Percentiles rank a stretch among this genome's conserved stretches.
phyloP scores from a whole-genome alignment of 2,329 filamentous ascomycete species.

The Fusarium bactridioides region DNA sequence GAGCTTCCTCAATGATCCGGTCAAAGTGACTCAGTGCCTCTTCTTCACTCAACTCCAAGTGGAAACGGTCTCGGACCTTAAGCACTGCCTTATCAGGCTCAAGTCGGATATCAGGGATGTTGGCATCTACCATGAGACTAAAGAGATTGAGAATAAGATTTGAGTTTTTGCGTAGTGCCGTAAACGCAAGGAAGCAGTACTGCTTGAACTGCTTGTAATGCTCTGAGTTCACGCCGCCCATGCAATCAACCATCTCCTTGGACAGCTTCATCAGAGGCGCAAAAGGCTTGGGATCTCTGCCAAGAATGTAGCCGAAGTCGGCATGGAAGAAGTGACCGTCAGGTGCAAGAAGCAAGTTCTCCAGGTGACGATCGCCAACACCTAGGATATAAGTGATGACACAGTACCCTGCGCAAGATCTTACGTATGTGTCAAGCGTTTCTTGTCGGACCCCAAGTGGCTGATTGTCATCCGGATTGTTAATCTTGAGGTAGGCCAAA shows the following conservation, averaged over 20 bases:
- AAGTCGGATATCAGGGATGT: slow-evolving; percentile 92
- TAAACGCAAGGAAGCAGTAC: slow-evolving; percentile 95
- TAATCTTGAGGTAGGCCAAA: slow-evolving; percentile 83
- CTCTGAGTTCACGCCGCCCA: slow-evolving; percentile 84
- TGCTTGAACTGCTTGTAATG: slow-evolving; percentile 92
- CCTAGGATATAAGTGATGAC: slow-evolving; percentile 98
- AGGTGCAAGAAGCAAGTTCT: slow-evolving; percentile 90
- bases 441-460: slow-evolving; percentile 90
- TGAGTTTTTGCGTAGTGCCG: slow-evolving; percentile 85
- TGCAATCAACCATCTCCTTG: slow-evolving; percentile 98
- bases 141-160: slow-evolving; percentile 96
- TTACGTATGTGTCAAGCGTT: slow-evolving; percentile 92
- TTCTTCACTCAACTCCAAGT: slow-evolving; percentile 89
- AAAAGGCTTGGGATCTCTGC: slow-evolving; percentile 96
- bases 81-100: slow-evolving; percentile 93
- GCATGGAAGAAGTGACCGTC: slow-evolving; percentile 97
- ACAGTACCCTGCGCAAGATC: slow-evolving; percentile 96
- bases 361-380: slow-evolving; percentile 93
- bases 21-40: slow-evolving; percentile 91
- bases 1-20: slow-evolving; percentile 86
- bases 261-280: slow-evolving; percentile 96
- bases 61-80: slow-evolving; percentile 95
- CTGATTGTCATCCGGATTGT: slow-evolving; percentile 86
- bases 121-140: slow-evolving; percentile 95
- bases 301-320: slow-evolving; percentile 97